These are phyloP conservation scores for Rhizophagus clarus DNA, from an alignment of 192 early-diverging fungal genomes.

Conservation along the genomic window DNA sequence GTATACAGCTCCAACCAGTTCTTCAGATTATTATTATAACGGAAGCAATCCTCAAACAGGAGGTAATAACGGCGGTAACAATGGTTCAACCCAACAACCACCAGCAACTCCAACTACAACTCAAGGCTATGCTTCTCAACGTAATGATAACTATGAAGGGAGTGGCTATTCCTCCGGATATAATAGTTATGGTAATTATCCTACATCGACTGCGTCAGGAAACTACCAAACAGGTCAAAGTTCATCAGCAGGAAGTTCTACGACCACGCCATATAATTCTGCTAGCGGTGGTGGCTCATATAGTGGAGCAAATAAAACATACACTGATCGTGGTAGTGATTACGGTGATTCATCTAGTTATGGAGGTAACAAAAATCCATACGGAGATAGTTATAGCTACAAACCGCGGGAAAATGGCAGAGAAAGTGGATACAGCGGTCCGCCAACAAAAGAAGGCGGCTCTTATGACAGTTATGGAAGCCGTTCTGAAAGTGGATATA, in stretches of 20 bases:
- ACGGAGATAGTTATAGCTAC: conserved; percentile 24
- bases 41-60: neutral
- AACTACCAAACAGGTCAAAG: neutral
- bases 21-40: conserved; percentile 28
- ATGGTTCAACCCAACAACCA: conserved; percentile 7
- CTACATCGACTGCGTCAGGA: neutral
- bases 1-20: conserved; percentile 15
- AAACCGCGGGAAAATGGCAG: conserved; percentile 23
- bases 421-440: neutral
- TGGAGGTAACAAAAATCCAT: conserved; percentile 22
- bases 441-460: conserved; percentile 7
- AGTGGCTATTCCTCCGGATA: conserved; percentile 4
- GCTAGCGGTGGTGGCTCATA: neutral
- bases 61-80: neutral
- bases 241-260: conserved; percentile 1
- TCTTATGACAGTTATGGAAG: conserved; percentile 27
- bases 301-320: conserved; percentile 6
- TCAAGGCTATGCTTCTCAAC: conserved; percentile 16
- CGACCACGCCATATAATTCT: neutral
- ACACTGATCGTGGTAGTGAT: conserved; percentile 10
- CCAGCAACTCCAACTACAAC: neutral
- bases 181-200: conserved; percentile 20
- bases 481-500: neutral
- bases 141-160: conserved; percentile 15
- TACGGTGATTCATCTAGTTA: conserved; percentile 18